Evolutionary conservation across 306 rosid species (phyloP).

Genomic region (Vigna angularis): DNA sequence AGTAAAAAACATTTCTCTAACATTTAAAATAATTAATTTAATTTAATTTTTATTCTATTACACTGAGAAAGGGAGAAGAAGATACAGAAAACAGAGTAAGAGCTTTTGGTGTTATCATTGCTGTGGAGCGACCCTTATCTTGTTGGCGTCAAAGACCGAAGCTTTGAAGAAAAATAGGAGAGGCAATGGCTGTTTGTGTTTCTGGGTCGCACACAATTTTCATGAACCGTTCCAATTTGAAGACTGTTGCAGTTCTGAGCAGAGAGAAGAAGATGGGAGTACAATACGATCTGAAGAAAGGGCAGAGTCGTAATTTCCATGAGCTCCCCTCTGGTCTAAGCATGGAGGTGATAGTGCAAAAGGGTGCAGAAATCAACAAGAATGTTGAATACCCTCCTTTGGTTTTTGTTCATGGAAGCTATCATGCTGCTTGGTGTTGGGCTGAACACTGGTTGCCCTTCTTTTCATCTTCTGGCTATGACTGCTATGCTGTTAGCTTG

Average conservation of each 20-base stretch:
- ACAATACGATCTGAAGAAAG: conserved; percentile 63
- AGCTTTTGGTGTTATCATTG: not conserved
- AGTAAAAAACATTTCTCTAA: not conserved
- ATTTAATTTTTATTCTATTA: too few species aligned
- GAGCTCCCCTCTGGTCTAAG: conserved; percentile 77
- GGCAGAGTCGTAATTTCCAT: conserved; percentile 82
- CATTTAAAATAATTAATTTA: too few species aligned
- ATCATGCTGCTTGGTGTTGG: conserved; percentile 98
- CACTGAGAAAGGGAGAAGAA: not conserved
- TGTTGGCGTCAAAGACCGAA: conserved; percentile 28
- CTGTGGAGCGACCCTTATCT: conserved; percentile 19
- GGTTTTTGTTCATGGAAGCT: conserved; percentile 92
- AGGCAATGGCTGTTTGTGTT: conserved; percentile 51
- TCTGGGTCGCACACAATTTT: conserved; percentile 36
- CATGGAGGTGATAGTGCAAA: conserved; percentile 77
- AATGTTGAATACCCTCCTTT: conserved; percentile 58
- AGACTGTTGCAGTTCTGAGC: conserved; percentile 47
- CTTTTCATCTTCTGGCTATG: conserved; percentile 77
- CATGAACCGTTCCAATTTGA: conserved; percentile 39
- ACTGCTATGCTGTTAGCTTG: conserved; percentile 82
- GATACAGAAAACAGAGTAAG: not conserved
- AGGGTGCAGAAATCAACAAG: conserved; percentile 46
- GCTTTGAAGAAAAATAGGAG: conserved; percentile 18
- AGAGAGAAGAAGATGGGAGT: conserved; percentile 55
- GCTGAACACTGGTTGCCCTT: conserved; percentile 90